Conservation (phyloP, 225 moss, liverwort and hornwort genomes). For the Asterella californica region DNA sequence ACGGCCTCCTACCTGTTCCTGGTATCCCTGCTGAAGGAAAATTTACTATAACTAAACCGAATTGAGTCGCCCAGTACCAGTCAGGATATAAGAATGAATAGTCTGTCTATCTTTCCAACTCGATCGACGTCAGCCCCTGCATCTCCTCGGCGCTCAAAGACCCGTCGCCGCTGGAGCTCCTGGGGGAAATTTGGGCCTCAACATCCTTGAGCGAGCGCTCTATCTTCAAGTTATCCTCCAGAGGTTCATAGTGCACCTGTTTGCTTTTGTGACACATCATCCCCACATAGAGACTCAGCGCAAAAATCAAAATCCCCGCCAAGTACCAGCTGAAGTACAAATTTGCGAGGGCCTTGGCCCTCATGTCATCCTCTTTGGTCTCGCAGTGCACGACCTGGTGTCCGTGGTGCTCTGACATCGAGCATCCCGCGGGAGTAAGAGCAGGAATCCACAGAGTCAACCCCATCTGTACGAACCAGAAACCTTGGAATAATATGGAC, state of each 20-base stretch:
- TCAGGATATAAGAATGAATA: background rate
- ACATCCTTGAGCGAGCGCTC: constrained; percentile 16
- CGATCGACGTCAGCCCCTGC: constrained; percentile 31
- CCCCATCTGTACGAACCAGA: constrained; percentile 87
- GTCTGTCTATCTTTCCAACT: constrained; percentile 24
- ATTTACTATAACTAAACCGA: no score
- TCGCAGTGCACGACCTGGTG: constrained; percentile 41
- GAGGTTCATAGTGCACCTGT: constrained; percentile 35
- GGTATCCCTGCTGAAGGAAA: background rate
- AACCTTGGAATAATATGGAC: constrained; percentile 57
- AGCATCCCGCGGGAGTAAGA: constrained; percentile 50
- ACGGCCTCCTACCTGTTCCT: background rate
- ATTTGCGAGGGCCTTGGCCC: constrained; percentile 72
- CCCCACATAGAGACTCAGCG: constrained; percentile 29
- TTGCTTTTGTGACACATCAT: constrained; percentile 40
- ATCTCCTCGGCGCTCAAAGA: constrained; percentile 32
- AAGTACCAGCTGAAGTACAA: constrained; percentile 73
- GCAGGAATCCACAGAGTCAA: constrained; percentile 58
- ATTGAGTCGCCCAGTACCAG: background rate
- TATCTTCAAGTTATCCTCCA: constrained; percentile 24
- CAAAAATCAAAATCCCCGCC: constrained; percentile 42
- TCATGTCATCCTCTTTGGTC: constrained; percentile 8
- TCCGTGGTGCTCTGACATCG: constrained; percentile 2
- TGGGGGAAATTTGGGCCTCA: constrained; percentile 33
- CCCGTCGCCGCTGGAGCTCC: constrained; percentile 31